Percentiles rank a stretch among this genome's conserved stretches.
phyloP scores from a whole-genome alignment of 345 rosid species.

The Microthlaspi erraticum region DNA sequence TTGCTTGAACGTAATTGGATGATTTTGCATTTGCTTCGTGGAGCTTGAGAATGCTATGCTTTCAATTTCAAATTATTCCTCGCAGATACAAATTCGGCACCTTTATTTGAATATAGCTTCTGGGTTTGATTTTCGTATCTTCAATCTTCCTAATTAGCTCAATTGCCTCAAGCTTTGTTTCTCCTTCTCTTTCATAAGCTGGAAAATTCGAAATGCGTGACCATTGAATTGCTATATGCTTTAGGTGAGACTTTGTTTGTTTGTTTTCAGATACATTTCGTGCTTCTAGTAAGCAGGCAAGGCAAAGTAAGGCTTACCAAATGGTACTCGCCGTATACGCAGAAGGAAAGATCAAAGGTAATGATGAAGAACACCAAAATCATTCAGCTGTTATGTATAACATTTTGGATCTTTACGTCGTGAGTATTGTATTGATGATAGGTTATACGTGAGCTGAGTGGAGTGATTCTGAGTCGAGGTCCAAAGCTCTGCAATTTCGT shows the following conservation, averaged over 20 bases:
- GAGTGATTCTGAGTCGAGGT: conserved; percentile 78
- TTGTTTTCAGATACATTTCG: conserved; percentile 54
- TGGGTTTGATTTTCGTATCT: neutral
- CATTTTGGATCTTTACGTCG: neutral
- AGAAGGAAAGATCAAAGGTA: conserved; percentile 78
- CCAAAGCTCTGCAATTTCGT: conserved; percentile 96
- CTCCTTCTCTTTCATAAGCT: too few species aligned
- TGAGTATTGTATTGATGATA: conserved; percentile 23
- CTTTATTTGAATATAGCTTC: conserved; percentile 13
- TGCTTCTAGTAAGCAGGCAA: conserved; percentile 93
- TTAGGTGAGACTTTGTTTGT: neutral
- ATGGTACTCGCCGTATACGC: conserved; percentile 96
- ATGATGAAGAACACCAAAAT: neutral
- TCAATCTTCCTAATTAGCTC: neutral
- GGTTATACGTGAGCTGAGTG: conserved; percentile 94
- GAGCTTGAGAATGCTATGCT: neutral
- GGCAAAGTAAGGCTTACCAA: conserved; percentile 97
- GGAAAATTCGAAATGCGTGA: neutral
- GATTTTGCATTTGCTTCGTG: neutral
- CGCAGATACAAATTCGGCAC: conserved; percentile 1
- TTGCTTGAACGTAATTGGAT: too few species aligned
- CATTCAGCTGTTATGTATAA: neutral
- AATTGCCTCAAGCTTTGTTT: too few species aligned
- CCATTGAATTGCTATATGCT: neutral
- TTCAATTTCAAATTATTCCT: neutral